phyloP scores from a whole-genome alignment of 345 rosid genomes.

The Nephelium lappaceum region DNA sequence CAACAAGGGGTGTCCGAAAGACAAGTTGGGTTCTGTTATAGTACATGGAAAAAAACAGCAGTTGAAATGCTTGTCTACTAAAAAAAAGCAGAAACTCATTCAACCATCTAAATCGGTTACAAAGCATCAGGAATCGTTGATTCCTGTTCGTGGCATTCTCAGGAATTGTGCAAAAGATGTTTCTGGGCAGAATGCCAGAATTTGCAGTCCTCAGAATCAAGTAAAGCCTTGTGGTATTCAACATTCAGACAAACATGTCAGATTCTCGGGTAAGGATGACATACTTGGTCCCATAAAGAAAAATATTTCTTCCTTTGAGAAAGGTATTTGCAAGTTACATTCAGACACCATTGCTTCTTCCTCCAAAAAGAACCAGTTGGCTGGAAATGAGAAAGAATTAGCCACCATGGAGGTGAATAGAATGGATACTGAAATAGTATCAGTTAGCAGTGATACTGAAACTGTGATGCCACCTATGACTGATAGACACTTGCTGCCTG shows the following conservation, averaged over 20 bases:
- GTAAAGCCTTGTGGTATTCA: conserved; percentile 28
- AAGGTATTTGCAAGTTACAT: conserved; percentile 27
- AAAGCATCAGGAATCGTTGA: conserved; percentile 30
- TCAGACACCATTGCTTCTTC: conserved; percentile 29
- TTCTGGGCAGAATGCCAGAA: conserved; percentile 30
- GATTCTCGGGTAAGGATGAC: conserved; percentile 43
- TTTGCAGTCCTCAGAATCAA: conserved; percentile 23
- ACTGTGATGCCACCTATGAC: conserved; percentile 22
- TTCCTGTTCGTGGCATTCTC: conserved; percentile 47
- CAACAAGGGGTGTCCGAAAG: conserved; percentile 22
- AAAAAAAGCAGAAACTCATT: conserved; percentile 27
- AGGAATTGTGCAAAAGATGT: conserved; percentile 35
- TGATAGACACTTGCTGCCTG: conserved; percentile 28
- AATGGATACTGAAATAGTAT: conserved; percentile 24
- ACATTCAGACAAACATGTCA: conserved; percentile 43
- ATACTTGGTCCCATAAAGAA: conserved; percentile 22
- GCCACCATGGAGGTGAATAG: conserved; percentile 17
- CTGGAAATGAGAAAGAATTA: conserved; percentile 24
- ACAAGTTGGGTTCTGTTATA: conserved; percentile 22
- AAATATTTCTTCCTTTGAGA: conserved; percentile 14
- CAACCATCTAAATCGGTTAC: conserved; percentile 25
- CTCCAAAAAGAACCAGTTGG: conserved; percentile 25
- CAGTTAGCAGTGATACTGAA: conserved; percentile 27
- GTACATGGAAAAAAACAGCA: conserved; percentile 23
- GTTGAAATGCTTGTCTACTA: conserved; percentile 24